A percentile compares a stretch with the other conserved stretches of the same genome.
Conservation (phyloP, 441 rosid species). For the Gossypium aridum region DNA sequence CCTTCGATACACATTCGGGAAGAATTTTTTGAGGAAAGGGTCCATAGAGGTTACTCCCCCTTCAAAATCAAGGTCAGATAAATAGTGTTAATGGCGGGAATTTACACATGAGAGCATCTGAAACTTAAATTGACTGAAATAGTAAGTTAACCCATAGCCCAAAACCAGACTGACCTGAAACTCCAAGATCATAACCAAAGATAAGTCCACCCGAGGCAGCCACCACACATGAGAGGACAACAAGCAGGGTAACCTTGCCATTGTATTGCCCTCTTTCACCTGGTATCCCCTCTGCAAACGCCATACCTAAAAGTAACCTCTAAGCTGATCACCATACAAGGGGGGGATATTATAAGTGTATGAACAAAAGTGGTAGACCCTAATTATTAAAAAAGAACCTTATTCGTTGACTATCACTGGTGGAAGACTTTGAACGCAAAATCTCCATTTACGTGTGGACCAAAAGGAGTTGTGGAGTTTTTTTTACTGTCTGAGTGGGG, state of each 20-base stretch:
- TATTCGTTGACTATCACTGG: neutral
- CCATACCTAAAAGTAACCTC: neutral
- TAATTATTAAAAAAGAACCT: neutral
- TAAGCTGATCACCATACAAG: neutral
- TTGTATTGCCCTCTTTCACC: conserved; percentile 16
- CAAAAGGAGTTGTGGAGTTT: neutral
- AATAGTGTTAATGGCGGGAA: neutral
- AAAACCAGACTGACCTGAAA: conserved; percentile 34
- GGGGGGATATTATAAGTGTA: neutral
- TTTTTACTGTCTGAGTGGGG: no score
- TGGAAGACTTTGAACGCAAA: neutral
- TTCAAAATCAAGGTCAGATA: conserved; percentile 10
- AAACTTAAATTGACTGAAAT: no score
- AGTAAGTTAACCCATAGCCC: no score
- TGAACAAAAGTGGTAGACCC: neutral
- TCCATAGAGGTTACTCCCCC: conserved; percentile 67
- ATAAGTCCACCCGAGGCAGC: conserved; percentile 72
- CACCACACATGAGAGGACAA: conserved; percentile 57
- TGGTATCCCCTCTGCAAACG: neutral
- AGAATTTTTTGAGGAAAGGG: conserved; percentile 43
- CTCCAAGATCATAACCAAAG: conserved; percentile 76
- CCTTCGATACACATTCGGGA: conserved; percentile 35
- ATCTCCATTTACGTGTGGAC: neutral
- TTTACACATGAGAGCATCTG: neutral
- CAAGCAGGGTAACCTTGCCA: conserved; percentile 43